Base-by-base conservation (phyloP, 2,329 filamentous ascomycete species). In the Pseudonectria buxi region DNA sequence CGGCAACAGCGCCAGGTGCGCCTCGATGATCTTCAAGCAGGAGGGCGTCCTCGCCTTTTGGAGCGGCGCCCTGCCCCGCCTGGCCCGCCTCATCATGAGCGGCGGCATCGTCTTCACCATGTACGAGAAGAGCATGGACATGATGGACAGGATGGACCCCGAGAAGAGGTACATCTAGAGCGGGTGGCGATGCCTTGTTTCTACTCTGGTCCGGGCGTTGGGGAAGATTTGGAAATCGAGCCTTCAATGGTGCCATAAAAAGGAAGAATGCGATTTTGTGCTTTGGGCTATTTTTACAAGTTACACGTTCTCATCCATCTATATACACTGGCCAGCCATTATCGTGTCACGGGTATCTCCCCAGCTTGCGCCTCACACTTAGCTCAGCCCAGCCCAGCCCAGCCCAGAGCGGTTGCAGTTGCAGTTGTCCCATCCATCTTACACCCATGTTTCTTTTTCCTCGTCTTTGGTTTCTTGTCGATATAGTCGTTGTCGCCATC, bases 51-150 rank as follows among this genome's bases (percentile, higher is more conserved):
- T 90, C 27, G 95, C 89, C 1, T 85, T 96, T 47, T 98, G 92
- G 92, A 90, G 86, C 49, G 92, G 92, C 16, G 90, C 92, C 14
- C 56, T 96, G 49, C 92, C 92, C 1, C 72, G 92, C 35, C 63
- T 98, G 53, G 90, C 80, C 15, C 72, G 92, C 38, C 61, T 98
- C 49, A 84, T 95, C 28, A 63, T 96, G 62, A 95, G 88, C 55
- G 92, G 92, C 37, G 92, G 92, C 13, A 95, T 98, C 55, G 92
- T 98, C 27, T 98, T 98, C 57, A 94, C 92, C 14, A 94, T 96
- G 81, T 92, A 95, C 59, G 90, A 96, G 68, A 95, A 95, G 74
- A 85, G 83, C 40, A 96, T 96, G 70, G 90, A 95, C 35, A 53
- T 88, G 39, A 78, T 98, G 69, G 77, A 86, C 52, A 71, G 59